These are phyloP conservation scores for Trametes elegans DNA, from an alignment of 768 basidiomycete genomes.

Conservation along the genomic window DNA sequence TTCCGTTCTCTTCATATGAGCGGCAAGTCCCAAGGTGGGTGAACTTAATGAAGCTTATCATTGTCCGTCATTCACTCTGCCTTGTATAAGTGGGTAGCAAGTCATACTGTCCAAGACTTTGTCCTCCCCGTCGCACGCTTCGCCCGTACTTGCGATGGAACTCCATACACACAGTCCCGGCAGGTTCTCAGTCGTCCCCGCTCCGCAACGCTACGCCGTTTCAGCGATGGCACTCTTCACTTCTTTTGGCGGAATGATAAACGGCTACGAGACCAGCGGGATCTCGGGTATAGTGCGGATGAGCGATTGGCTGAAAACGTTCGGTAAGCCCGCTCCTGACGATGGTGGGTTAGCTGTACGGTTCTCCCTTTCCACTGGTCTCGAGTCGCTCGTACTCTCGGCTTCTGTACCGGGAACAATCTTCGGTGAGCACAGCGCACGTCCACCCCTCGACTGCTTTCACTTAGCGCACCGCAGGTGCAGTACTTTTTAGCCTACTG, in stretches of 20 bases:
- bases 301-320: slow-evolving; percentile 52
- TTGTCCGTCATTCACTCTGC: too few relatives aligned
- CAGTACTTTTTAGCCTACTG: slow-evolving; percentile 48
- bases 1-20: too few relatives aligned
- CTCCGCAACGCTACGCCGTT: too few relatives aligned
- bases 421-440: slow-evolving; percentile 41
- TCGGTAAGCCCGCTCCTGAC: slow-evolving; percentile 42
- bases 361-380: slow-evolving; percentile 39
- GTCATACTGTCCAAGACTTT: too few relatives aligned
- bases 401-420: slow-evolving; percentile 88
- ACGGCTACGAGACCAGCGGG: slow-evolving; percentile 80
- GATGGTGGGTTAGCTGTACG: too few relatives aligned
- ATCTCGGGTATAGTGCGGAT: slow-evolving; percentile 75
- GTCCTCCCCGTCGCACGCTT: too few relatives aligned
- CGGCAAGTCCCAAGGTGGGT: too few relatives aligned
- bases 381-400: slow-evolving; percentile 52
- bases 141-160: too few relatives aligned
- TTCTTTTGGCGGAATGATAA: slow-evolving; percentile 37
- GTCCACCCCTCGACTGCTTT: neutral
- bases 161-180: too few relatives aligned
- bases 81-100: too few relatives aligned
- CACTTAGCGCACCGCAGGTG: slow-evolving; percentile 34
- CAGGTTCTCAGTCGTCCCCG: too few relatives aligned
- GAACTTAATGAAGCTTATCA: too few relatives aligned
- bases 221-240: slow-evolving; percentile 37